phyloP scores from a whole-genome alignment of 768 basidiomycete species.

The Mycena pura region DNA sequence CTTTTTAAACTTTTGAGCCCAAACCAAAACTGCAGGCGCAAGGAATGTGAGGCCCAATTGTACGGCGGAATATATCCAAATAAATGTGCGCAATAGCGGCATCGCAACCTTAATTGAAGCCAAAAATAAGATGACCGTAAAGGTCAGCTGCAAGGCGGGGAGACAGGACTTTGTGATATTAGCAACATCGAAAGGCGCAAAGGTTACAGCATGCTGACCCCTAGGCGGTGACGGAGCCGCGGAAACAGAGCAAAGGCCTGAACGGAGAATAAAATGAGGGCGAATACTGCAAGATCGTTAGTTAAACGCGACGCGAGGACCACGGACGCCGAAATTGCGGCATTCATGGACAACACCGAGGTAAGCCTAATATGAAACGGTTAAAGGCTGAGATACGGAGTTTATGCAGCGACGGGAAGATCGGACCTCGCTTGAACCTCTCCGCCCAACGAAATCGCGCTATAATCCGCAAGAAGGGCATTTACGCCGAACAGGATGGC shows the following conservation, averaged over 20 bases:
- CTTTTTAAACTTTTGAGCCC: constrained; percentile 93
- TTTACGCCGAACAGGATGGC: constrained; percentile 85
- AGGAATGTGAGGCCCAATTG: constrained; percentile 69
- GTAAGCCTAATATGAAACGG: constrained; percentile 60
- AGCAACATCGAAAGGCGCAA: constrained; percentile 10
- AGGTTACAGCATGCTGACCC: constrained; percentile 50
- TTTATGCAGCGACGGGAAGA: constrained; percentile 28
- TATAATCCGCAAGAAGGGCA: constrained; percentile 84
- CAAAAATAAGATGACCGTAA: constrained; percentile 62
- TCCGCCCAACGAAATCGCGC: constrained; percentile 50
- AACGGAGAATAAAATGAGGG: constrained; percentile 84
- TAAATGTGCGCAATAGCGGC: constrained; percentile 61
- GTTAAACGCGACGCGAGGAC: constrained; percentile 90
- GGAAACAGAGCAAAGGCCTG: constrained; percentile 87
- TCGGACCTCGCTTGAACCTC: constrained; percentile 65
- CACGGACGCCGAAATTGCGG: constrained; percentile 90
- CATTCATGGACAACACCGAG: constrained; percentile 88
- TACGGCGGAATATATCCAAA: constrained; percentile 56
- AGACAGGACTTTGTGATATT: constrained; percentile 51
- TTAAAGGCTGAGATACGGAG: constrained; percentile 33
- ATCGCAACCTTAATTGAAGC: constrained; percentile 58
- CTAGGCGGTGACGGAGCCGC: constrained; percentile 73
- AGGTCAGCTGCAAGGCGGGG: constrained; percentile 48
- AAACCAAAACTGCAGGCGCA: constrained; percentile 77
- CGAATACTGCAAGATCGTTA: constrained; percentile 86